Conservation (phyloP, 2,329 filamentous ascomycete genomes). For the Colletotrichum tamarilloi region DNA sequence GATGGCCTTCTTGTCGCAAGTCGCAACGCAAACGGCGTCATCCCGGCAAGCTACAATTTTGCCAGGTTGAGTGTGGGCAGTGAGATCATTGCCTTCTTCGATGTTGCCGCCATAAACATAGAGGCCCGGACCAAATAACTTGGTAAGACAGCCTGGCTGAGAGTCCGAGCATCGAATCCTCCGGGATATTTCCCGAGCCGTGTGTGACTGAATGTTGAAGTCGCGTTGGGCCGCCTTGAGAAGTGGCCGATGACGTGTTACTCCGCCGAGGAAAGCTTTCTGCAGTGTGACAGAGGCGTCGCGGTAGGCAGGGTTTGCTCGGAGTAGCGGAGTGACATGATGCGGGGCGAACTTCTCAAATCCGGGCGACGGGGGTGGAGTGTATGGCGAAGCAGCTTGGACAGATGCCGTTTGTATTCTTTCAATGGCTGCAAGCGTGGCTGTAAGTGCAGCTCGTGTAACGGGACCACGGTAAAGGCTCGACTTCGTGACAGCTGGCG, state of each 20-base stretch:
- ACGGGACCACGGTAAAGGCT: conserved; percentile 52
- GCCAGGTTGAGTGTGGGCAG: conserved; percentile 36
- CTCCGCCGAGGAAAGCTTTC: conserved; percentile 50
- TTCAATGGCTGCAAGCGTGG: conserved; percentile 49
- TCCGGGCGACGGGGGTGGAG: conserved; percentile 34
- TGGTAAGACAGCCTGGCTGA: conserved; percentile 53
- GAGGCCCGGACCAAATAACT: conserved; percentile 47
- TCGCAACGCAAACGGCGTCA: conserved; percentile 49
- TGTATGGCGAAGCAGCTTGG: conserved; percentile 21
- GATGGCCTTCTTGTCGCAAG: conserved; percentile 50
- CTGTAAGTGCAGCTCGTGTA: conserved; percentile 50
- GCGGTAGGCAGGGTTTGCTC: conserved; percentile 30
- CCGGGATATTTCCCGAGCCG: conserved; percentile 51
- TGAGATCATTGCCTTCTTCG: conserved; percentile 43
- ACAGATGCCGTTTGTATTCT: conserved; percentile 42
- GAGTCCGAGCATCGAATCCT: conserved; percentile 54
- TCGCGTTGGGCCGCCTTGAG: conserved; percentile 51
- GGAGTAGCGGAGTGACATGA: conserved; percentile 35
- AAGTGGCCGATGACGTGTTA: conserved; percentile 48
- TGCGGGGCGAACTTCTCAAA: conserved; percentile 20
- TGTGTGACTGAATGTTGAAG: conserved; percentile 48
- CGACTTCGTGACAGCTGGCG: conserved; percentile 51
- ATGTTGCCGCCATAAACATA: conserved; percentile 54
- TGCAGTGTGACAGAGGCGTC: conserved; percentile 45
- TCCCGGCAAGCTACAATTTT: conserved; percentile 49